phyloP scores from a whole-genome alignment of 2,329 filamentous ascomycete species.

The Colletotrichum sp. region DNA sequence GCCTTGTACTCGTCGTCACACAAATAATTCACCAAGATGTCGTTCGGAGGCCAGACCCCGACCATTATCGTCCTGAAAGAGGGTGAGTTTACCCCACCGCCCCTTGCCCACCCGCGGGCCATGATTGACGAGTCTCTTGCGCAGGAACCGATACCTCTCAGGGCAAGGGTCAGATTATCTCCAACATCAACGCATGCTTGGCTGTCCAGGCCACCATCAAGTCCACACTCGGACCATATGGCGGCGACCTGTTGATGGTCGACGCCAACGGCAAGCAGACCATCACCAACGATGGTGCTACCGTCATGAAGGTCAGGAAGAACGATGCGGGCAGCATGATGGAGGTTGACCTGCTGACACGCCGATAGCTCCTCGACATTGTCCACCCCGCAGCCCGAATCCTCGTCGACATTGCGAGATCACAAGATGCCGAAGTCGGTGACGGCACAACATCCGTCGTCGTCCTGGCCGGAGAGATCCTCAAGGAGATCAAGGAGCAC shows the following conservation, averaged over 20 bases:
- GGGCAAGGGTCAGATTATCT: slow-evolving; percentile 93
- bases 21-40: slow-evolving; percentile 63
- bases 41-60: slow-evolving; percentile 95
- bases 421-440: slow-evolving; percentile 98
- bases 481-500: slow-evolving; percentile 95
- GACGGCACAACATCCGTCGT: slow-evolving; percentile 98
- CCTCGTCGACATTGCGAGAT: slow-evolving; percentile 96
- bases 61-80: slow-evolving; percentile 98
- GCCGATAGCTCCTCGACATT: slow-evolving; percentile 85
- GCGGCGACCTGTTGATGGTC: slow-evolving; percentile 93
- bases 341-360: background rate
- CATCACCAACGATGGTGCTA: slow-evolving; percentile 98
- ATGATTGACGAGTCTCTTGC: slow-evolving; percentile 18
- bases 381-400: slow-evolving; percentile 97
- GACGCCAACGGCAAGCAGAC: slow-evolving; percentile 95
- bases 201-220: slow-evolving; percentile 96
- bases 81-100: slow-evolving; percentile 65
- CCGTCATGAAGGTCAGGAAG: slow-evolving; percentile 88
- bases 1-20: background rate
- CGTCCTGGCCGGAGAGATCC: slow-evolving; percentile 93
- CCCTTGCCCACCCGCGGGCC: slow-evolving; percentile 25
- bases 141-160: slow-evolving; percentile 96
- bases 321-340: background rate
- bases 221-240: slow-evolving; percentile 93
- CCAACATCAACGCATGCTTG: slow-evolving; percentile 98